phyloP scores from a whole-genome alignment of 2,329 filamentous ascomycete genomes.

The Plectosphaerella cucumerina region DNA sequence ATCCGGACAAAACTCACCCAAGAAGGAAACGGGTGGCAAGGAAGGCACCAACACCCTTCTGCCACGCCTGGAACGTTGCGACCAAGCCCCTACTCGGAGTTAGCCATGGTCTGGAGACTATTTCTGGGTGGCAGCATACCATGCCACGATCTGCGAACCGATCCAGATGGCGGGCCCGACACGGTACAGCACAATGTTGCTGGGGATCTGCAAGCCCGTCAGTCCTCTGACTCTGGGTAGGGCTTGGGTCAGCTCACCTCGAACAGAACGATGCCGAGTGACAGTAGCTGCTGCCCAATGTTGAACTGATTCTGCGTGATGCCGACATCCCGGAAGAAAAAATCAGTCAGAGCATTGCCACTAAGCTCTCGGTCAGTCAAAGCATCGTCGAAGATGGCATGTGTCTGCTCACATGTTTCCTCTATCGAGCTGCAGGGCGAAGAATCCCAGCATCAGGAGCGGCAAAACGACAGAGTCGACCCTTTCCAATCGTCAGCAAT shows the following conservation, averaged over 20 bases:
- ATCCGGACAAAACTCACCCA: slow-evolving; percentile 14
- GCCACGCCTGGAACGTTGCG: slow-evolving; percentile 29
- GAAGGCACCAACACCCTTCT: slow-evolving; percentile 22
- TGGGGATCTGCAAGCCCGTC: slow-evolving; percentile 29
- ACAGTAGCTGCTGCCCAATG: slow-evolving; percentile 45
- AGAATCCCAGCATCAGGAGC: slow-evolving; percentile 39
- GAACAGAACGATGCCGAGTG: slow-evolving; percentile 40
- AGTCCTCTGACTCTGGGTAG: neutral
- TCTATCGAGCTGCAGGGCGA: slow-evolving; percentile 34
- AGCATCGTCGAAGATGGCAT: neutral
- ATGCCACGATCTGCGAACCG: slow-evolving; percentile 37
- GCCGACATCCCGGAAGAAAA: slow-evolving; percentile 42
- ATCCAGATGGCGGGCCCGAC: slow-evolving; percentile 44
- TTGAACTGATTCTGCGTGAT: slow-evolving; percentile 49
- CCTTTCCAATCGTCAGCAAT: slow-evolving; percentile 20
- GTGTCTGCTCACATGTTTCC: slow-evolving; percentile 25
- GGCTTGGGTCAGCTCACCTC: slow-evolving; percentile 15
- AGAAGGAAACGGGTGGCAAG: slow-evolving; percentile 32
- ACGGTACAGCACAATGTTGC: slow-evolving; percentile 41
- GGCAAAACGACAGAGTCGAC: slow-evolving; percentile 41
- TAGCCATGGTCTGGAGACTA: slow-evolving; percentile 19
- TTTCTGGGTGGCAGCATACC: slow-evolving; percentile 26
- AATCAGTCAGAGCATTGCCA: slow-evolving; percentile 12
- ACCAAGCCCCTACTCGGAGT: slow-evolving; percentile 24
- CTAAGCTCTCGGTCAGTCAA: neutral